These are phyloP conservation scores for Stylonectria norvegica DNA, from an alignment of 2,329 filamentous ascomycete genomes.

Conservation along the genomic window DNA sequence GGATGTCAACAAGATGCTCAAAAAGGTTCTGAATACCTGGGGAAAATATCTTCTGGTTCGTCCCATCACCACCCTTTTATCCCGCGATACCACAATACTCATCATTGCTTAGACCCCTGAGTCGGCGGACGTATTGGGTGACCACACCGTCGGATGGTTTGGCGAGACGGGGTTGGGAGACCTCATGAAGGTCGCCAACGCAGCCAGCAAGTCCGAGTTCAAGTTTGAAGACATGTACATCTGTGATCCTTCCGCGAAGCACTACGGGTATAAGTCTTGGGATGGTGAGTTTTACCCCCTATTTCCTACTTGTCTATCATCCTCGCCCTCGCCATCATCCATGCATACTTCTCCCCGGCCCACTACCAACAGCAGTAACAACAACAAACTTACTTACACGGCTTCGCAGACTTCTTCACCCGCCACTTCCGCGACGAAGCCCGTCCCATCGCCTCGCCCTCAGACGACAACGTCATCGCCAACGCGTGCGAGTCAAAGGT, in stretches of 20 bases:
- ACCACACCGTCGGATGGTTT: slow-evolving; percentile 51
- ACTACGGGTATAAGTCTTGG: slow-evolving; percentile 65
- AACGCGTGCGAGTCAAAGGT: slow-evolving; percentile 64
- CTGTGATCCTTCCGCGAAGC: slow-evolving; percentile 52
- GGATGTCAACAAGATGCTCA: slow-evolving; percentile 51
- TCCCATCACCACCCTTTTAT: too few relatives aligned
- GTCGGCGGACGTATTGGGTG: slow-evolving; percentile 50
- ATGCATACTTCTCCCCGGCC: too few relatives aligned
- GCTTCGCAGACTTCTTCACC: slow-evolving; percentile 58
- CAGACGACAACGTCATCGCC: slow-evolving; percentile 52
- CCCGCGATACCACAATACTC: too few relatives aligned
- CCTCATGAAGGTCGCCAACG: slow-evolving; percentile 51
- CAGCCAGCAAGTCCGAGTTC: slow-evolving; percentile 37
- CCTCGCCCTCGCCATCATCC: too few relatives aligned
- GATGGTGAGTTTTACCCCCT: slow-evolving; percentile 42
- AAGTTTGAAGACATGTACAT: slow-evolving; percentile 59
- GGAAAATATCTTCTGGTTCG: slow-evolving; percentile 51
- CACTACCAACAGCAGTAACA: too few relatives aligned
- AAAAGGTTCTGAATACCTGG: slow-evolving; percentile 56
- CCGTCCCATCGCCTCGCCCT: slow-evolving; percentile 55
- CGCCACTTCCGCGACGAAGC: slow-evolving; percentile 50
- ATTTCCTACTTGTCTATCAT: too few relatives aligned
- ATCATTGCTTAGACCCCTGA: slow-evolving; percentile 39
- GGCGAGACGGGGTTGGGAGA: slow-evolving; percentile 46
- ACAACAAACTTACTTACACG: neutral